Percentiles rank a stretch among this genome's conserved stretches.
These are phyloP conservation scores for Barnettozyma populi DNA, from an alignment of 805 yeast species.

Conservation along the genomic window DNA sequence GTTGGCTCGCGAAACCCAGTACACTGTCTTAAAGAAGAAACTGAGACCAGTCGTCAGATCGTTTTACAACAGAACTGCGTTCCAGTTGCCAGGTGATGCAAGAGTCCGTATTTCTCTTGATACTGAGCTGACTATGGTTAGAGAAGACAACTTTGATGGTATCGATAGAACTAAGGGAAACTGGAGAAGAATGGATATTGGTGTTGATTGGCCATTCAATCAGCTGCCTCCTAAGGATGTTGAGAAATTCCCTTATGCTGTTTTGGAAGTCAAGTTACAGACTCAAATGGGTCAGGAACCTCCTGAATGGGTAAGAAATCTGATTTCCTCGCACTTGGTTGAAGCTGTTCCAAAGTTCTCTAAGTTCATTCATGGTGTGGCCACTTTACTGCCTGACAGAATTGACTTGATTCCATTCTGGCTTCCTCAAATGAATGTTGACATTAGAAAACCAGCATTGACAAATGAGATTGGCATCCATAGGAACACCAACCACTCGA, in stretches of 20 bases:
- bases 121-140: constrained; percentile 93
- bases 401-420: constrained; percentile 90
- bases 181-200: constrained; percentile 99
- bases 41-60: constrained; percentile 93
- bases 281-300: constrained; percentile 99
- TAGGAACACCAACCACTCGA: constrained; percentile 18
- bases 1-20: constrained; percentile 89
- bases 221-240: constrained; percentile 82
- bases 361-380: constrained; percentile 94
- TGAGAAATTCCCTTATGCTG: constrained; percentile 96
- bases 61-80: constrained; percentile 96
- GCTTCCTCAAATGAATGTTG: constrained; percentile 96
- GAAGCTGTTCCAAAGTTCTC: constrained; percentile 98
- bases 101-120: constrained; percentile 97
- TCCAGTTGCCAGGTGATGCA: constrained; percentile 99
- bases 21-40: constrained; percentile 75
- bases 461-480: constrained; percentile 29
- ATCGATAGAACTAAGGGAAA: constrained; percentile 81
- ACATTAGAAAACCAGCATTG: constrained; percentile 79
- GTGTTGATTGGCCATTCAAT: constrained; percentile 91
- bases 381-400: constrained; percentile 80
- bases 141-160: constrained; percentile 97
- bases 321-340: constrained; percentile 86
- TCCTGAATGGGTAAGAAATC: constrained; percentile 93
- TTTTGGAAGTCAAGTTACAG: constrained; percentile 92